Evolutionary conservation across 352 stramenopile genomes (phyloP).

Genomic region (Saprolegnia parasitica): DNA sequence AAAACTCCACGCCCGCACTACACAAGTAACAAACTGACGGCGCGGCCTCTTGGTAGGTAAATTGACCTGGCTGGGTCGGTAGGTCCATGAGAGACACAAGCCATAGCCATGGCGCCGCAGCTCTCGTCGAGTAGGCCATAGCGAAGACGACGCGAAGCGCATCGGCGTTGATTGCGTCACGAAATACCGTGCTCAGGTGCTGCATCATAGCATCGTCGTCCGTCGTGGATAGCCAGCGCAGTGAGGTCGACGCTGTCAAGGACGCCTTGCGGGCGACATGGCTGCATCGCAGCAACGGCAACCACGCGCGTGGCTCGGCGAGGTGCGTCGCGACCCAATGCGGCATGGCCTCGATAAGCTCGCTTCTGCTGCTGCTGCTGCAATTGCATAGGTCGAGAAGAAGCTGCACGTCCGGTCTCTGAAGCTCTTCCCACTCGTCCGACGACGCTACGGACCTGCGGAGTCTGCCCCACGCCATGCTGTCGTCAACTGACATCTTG

Average conservation of each 20-base stretch:
- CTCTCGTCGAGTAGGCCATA: background rate
- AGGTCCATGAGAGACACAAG: background rate
- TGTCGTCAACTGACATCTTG: too few relatives aligned
- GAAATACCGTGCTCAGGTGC: background rate
- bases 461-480: too few relatives aligned
- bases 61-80: background rate
- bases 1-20: background rate
- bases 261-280: slow-evolving; percentile 1
- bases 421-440: slow-evolving; percentile 11
- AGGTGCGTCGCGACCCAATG: slow-evolving; percentile 7
- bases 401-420: background rate
- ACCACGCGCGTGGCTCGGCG: background rate
- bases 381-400: slow-evolving; percentile 2
- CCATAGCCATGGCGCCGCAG: background rate
- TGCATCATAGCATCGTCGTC: background rate
- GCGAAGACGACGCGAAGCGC: background rate
- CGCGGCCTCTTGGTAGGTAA: background rate
- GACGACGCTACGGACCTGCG: background rate
- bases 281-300: slow-evolving; percentile 7
- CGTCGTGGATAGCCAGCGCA: background rate
- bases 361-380: background rate
- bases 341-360: background rate
- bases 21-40: background rate
- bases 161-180: background rate
- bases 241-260: background rate